Conservation (phyloP, 768 basidiomycete species). For the Kwoniella europaea region DNA sequence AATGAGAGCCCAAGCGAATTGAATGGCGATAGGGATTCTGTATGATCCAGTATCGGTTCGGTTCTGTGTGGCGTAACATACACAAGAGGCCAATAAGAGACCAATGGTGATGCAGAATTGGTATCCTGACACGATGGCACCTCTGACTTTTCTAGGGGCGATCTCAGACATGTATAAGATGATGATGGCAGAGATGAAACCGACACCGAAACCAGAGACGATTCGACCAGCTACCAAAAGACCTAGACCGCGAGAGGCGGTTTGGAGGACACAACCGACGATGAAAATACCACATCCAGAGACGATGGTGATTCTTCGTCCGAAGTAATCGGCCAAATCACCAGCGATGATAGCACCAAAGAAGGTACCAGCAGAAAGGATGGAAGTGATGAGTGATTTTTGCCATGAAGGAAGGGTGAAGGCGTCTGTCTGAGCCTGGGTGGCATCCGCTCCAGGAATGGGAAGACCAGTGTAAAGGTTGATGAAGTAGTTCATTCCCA, state of each 20-base stretch:
- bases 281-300: slow-evolving; percentile 49
- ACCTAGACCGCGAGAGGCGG: slow-evolving; percentile 53
- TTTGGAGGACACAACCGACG: slow-evolving; percentile 54
- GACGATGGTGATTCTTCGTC: slow-evolving; percentile 56
- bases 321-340: slow-evolving; percentile 59
- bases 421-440: slow-evolving; percentile 31
- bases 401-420: slow-evolving; percentile 50
- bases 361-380: slow-evolving; percentile 60
- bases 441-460: slow-evolving; percentile 36
- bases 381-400: slow-evolving; percentile 58
- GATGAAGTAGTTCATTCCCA: slow-evolving; percentile 75
- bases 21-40: slow-evolving; percentile 58
- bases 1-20: slow-evolving; percentile 55
- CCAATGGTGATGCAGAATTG: slow-evolving; percentile 59
- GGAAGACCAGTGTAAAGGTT: slow-evolving; percentile 89
- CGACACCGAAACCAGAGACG: slow-evolving; percentile 53
- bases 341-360: slow-evolving; percentile 60
- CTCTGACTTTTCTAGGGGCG: slow-evolving; percentile 58
- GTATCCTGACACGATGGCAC: slow-evolving; percentile 59
- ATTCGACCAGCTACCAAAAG: slow-evolving; percentile 56
- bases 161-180: slow-evolving; percentile 59
- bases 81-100: slow-evolving; percentile 57
- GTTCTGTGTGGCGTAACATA: slow-evolving; percentile 57
- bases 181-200: slow-evolving; percentile 57
- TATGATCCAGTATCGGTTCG: slow-evolving; percentile 51